Percentiles rank a stretch among this genome's conserved stretches.
phyloP scores from a whole-genome alignment of 805 yeast genomes.

The Brettanomyces naardenensis region DNA sequence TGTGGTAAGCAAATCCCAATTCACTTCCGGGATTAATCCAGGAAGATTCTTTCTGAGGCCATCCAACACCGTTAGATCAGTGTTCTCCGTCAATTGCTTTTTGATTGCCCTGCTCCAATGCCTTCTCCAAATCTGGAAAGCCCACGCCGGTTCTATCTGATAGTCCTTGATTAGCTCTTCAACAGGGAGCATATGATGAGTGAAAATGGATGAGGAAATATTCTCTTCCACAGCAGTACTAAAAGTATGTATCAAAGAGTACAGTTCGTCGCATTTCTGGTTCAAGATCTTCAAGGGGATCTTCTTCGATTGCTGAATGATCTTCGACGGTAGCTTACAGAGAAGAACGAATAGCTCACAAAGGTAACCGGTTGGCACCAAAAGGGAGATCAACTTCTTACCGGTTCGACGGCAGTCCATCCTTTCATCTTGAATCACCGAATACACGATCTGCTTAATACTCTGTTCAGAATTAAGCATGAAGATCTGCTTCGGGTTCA shows the following conservation, averaged over 20 bases:
- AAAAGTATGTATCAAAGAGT: constrained; percentile 57
- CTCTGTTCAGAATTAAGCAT: constrained; percentile 57
- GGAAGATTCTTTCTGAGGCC: constrained; percentile 12
- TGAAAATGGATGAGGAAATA: constrained; percentile 9
- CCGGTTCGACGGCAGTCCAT: constrained; percentile 41
- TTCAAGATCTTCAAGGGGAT: constrained; percentile 59
- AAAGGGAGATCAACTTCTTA: constrained; percentile 35
- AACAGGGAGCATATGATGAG: constrained; percentile 33
- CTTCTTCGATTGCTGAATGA: constrained; percentile 31
- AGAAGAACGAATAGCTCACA: constrained; percentile 64
- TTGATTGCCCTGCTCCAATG: constrained; percentile 25
- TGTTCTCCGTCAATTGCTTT: constrained; percentile 12
- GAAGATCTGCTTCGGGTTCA: constrained; percentile 57
- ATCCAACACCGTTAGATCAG: constrained; percentile 4
- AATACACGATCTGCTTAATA: constrained; percentile 47
- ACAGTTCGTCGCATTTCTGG: constrained; percentile 63
- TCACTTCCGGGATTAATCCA: constrained; percentile 8
- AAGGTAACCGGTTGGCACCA: constrained; percentile 36
- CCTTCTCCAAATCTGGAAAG: constrained; percentile 71
- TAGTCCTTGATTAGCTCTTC: constrained; percentile 33
- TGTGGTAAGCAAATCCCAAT: constrained; percentile 25
- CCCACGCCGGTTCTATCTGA: constrained; percentile 51
- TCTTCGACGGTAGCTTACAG: constrained; percentile 36
- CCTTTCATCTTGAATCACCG: constrained; percentile 54
- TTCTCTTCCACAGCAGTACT: constrained; percentile 46